A percentile compares a stretch with the other conserved stretches of the same genome.
These are phyloP conservation scores for Cunninghamia lanceolata DNA, from an alignment of 75 land plant genomes.

Conservation along the genomic window DNA sequence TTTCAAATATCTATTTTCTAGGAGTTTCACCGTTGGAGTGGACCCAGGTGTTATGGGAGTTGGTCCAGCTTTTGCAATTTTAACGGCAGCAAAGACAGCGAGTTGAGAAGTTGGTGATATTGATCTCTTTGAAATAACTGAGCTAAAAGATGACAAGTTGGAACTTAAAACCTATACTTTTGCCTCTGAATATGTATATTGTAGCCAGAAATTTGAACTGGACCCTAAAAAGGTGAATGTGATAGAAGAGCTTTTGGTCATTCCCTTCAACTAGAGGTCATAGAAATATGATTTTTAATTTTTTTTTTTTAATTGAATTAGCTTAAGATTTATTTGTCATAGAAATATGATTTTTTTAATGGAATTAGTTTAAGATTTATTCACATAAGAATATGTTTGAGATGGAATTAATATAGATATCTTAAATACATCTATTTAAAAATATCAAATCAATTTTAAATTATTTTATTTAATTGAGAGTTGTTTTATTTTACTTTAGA, in stretches of 20 bases:
- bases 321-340: no score
- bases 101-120: slow-evolving; percentile 78
- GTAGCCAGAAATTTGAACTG: slow-evolving; percentile 68
- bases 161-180: slow-evolving; percentile 54
- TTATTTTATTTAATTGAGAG: no score
- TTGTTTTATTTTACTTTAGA: no score
- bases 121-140: slow-evolving; percentile 95
- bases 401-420: no score
- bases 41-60: slow-evolving; percentile 95
- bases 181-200: slow-evolving; percentile 89
- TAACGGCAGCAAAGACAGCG: slow-evolving; percentile 85
- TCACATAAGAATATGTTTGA: no score
- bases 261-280: slow-evolving; percentile 86
- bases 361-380: not conserved
- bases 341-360: no score
- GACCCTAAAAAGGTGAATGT: slow-evolving; percentile 82
- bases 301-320: no score
- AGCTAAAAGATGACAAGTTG: slow-evolving; percentile 30
- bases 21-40: slow-evolving; percentile 95
- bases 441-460: no score
- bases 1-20: not conserved
- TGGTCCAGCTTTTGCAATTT: slow-evolving; percentile 96
- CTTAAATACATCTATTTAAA: no score
- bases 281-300: no score
- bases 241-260: slow-evolving; percentile 98